These are phyloP conservation scores for Dictyostelium discoideum DNA, from an alignment of 78 protist genomes.

Conservation along the genomic window DNA sequence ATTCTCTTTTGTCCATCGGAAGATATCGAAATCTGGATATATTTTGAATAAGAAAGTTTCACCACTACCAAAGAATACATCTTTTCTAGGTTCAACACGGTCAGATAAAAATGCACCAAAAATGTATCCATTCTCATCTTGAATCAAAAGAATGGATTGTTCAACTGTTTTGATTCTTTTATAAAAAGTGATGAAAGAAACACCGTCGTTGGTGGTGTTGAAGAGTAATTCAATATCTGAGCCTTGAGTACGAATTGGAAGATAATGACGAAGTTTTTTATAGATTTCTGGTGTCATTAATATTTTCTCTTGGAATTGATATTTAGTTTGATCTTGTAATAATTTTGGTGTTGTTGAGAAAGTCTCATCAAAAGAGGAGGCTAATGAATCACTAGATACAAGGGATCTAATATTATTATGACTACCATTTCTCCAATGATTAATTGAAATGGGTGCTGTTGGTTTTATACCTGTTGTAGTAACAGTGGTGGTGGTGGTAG, in stretches of 20 bases:
- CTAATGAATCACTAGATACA: neutral
- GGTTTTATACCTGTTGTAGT: neutral
- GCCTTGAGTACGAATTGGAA: slow-evolving; percentile 45
- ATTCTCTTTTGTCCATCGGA: slow-evolving; percentile 62
- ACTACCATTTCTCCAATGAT: neutral
- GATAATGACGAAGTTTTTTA: slow-evolving; percentile 69
- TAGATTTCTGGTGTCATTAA: slow-evolving; percentile 38
- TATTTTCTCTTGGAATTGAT: slow-evolving; percentile 7
- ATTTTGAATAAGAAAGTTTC: slow-evolving; percentile 59
- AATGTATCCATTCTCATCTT: slow-evolving; percentile 57
- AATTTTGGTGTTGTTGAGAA: slow-evolving; percentile 3
- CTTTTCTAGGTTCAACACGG: slow-evolving; percentile 10
- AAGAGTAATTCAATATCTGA: slow-evolving; percentile 42
- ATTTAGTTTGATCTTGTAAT: neutral
- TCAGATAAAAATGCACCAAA: slow-evolving; percentile 57
- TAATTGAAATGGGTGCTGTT: slow-evolving; percentile 5
- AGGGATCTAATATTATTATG: neutral
- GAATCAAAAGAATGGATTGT: slow-evolving; percentile 35
- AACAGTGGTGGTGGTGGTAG: neutral
- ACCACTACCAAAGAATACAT: slow-evolving; percentile 48
- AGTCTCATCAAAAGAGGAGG: slow-evolving; percentile 19
- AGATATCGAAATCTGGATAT: slow-evolving; percentile 33
- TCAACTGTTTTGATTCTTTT: neutral
- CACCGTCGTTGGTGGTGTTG: slow-evolving; percentile 58
- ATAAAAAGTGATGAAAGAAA: slow-evolving; percentile 46